A percentile compares a stretch with the other conserved stretches of the same genome.
phyloP scores from a whole-genome alignment of 345 rosid genomes.

The Durio zibethinus region DNA sequence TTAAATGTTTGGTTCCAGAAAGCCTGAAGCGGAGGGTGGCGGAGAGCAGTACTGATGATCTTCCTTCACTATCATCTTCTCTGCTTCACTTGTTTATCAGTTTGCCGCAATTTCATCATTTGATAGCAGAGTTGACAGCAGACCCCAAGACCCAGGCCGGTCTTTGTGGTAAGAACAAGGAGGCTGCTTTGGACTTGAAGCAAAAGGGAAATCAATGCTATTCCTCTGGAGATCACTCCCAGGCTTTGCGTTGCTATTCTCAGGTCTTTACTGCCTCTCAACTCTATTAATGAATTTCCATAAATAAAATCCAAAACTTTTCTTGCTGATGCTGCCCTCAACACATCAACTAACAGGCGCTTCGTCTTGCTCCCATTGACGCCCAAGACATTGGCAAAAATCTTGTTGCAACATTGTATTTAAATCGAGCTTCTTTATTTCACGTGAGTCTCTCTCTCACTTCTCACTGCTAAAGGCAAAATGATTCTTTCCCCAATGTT shows the following conservation, averaged over 20 bases:
- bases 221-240: constrained; percentile 33
- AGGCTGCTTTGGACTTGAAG: constrained; percentile 56
- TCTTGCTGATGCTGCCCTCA: not conserved
- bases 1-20: constrained; percentile 46
- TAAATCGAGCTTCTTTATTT: constrained; percentile 67
- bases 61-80: constrained; percentile 45
- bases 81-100: constrained; percentile 45
- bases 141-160: constrained; percentile 32
- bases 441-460: constrained; percentile 33
- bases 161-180: constrained; percentile 57
- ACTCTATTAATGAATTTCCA: not conserved
- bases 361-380: constrained; percentile 62
- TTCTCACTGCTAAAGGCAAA: not conserved
- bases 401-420: constrained; percentile 64
- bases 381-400: constrained; percentile 52
- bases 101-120: constrained; percentile 54
- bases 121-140: constrained; percentile 48
- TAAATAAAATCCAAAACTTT: not conserved
- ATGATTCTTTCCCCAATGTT: not conserved
- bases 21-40: constrained; percentile 38
- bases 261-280: constrained; percentile 24
- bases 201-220: constrained; percentile 56
- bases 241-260: constrained; percentile 58
- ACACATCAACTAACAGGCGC: constrained; percentile 38
- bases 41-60: constrained; percentile 41